These are phyloP conservation scores for Aspergillus ochraceus DNA, from an alignment of 2,329 filamentous ascomycete species.

Conservation along the genomic window DNA sequence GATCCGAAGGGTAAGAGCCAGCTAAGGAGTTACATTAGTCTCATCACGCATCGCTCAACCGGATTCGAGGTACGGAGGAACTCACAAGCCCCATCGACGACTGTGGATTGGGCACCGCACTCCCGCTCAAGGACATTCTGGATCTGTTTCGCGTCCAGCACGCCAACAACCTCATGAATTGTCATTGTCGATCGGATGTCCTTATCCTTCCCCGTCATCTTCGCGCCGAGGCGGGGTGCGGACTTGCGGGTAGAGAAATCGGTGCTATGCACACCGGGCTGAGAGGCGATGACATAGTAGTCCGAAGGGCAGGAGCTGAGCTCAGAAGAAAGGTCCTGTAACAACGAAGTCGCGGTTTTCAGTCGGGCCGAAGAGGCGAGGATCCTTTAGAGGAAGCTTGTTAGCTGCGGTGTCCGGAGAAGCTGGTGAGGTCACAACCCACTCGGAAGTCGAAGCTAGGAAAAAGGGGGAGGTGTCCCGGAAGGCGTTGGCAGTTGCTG, in stretches of 20 bases:
- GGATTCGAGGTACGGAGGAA: slow-evolving; percentile 16
- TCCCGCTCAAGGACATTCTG: slow-evolving; percentile 44
- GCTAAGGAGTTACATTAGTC: slow-evolving; percentile 30
- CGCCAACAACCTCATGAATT: slow-evolving; percentile 55
- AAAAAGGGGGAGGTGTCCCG: slow-evolving; percentile 86
- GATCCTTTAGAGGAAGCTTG: slow-evolving; percentile 30
- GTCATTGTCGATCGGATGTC: slow-evolving; percentile 55
- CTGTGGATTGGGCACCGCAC: slow-evolving; percentile 48
- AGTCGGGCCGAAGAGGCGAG: slow-evolving; percentile 43
- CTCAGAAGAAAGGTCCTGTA: slow-evolving; percentile 42
- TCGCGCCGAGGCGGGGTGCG: slow-evolving; percentile 55
- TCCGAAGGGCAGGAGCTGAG: slow-evolving; percentile 70
- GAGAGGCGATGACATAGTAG: slow-evolving; percentile 74
- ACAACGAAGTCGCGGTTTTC: slow-evolving; percentile 45
- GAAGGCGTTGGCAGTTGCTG: slow-evolving; percentile 68
- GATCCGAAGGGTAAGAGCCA: slow-evolving; percentile 39
- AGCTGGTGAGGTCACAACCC: slow-evolving; percentile 39
- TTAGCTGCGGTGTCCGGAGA: slow-evolving; percentile 24
- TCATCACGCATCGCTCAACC: background rate
- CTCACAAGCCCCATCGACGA: slow-evolving; percentile 47
- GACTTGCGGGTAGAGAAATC: slow-evolving; percentile 62
- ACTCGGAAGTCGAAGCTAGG: slow-evolving; percentile 82
- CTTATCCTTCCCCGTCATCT: slow-evolving; percentile 50
- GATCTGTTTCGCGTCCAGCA: slow-evolving; percentile 47
- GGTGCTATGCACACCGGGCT: slow-evolving; percentile 69